Evolutionary conservation across 495 filamentous ascomycete species (phyloP).

Genomic region (Penicillium robsamsonii): DNA sequence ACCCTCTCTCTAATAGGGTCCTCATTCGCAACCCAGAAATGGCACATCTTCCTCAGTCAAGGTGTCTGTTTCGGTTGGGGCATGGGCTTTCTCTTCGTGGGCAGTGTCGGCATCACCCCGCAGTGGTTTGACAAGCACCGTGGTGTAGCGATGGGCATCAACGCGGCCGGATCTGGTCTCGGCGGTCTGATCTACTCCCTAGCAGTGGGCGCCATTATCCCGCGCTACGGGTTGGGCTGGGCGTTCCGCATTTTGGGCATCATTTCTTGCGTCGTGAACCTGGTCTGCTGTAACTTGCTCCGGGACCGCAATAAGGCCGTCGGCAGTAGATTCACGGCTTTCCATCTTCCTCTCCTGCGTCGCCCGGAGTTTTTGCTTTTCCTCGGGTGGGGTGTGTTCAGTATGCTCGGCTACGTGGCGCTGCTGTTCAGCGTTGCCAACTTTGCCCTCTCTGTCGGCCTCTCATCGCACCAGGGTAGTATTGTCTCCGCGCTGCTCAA

Average conservation of each 20-base stretch:
- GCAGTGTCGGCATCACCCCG: constrained; percentile 65
- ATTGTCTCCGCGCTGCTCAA: constrained; percentile 72
- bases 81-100: constrained; percentile 74
- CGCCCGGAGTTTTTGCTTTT: constrained; percentile 62
- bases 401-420: constrained; percentile 72
- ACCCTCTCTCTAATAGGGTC: constrained; percentile 61
- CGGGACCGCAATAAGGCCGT: constrained; percentile 69
- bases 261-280: constrained; percentile 62
- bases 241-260: constrained; percentile 72
- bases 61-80: constrained; percentile 74
- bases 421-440: constrained; percentile 75
- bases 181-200: constrained; percentile 65
- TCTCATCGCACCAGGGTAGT: constrained; percentile 64
- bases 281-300: constrained; percentile 59
- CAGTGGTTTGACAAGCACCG: constrained; percentile 76
- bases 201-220: constrained; percentile 53
- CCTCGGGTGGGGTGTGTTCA: constrained; percentile 66
- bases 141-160: constrained; percentile 71
- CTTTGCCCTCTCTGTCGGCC: constrained; percentile 65
- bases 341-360: constrained; percentile 61
- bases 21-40: constrained; percentile 65
- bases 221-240: constrained; percentile 62
- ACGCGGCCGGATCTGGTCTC: constrained; percentile 70
- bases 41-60: constrained; percentile 75
- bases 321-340: constrained; percentile 58